Evolutionary conservation across 208 protist genomes (phyloP), one percentile per base, ranked within the genome.

Genomic region (Trypanosoma cruzi): DNA sequence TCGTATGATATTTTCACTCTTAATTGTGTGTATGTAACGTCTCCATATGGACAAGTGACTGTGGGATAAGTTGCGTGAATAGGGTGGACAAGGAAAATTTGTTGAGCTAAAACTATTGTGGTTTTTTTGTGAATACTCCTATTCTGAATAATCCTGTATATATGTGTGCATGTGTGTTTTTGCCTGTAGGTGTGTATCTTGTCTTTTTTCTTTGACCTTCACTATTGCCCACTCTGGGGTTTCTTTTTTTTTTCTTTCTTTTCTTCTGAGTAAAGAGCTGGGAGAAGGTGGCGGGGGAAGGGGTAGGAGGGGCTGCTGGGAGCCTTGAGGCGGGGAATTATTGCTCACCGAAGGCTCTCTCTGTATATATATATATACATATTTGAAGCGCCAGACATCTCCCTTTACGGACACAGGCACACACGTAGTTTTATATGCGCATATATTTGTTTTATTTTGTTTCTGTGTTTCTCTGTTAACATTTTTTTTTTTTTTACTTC

Each of bases 141-240:
- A n/a, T n/a, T n/a, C n/a, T n/a, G n/a, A n/a, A n/a, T n/a, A n/a
- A n/a, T 64, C 14, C 6, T 49, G 63, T 48, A 18, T 56, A 28
- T 42, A 28, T 69, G 31, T 69, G 22, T 60, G 18, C 24, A 20
- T 54, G 6, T 52, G n/a, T 52, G n/a, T 24, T 20, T 52, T 3
- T n/a, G n/a, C 16, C 2, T 52, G 46, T 24, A n/a, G 3, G 14
- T 66, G n/a, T 24, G 13, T 32, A 65, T 56, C 28, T 68, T 2
- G 40, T 61, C 37, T 11, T 62, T 0, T 69, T 32, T 68, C 61
- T 64, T 73, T 67, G n/a, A n/a, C n/a, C n/a, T n/a, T n/a, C n/a
- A n/a, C n/a, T n/a, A n/a, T n/a, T n/a, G n/a, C n/a, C n/a, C n/a
- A n/a, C n/a, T n/a, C n/a, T n/a, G n/a, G n/a, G n/a, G 31, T 66